phyloP scores from a whole-genome alignment of 2,329 filamentous ascomycete genomes.

The Orbilia ellipsospora region DNA sequence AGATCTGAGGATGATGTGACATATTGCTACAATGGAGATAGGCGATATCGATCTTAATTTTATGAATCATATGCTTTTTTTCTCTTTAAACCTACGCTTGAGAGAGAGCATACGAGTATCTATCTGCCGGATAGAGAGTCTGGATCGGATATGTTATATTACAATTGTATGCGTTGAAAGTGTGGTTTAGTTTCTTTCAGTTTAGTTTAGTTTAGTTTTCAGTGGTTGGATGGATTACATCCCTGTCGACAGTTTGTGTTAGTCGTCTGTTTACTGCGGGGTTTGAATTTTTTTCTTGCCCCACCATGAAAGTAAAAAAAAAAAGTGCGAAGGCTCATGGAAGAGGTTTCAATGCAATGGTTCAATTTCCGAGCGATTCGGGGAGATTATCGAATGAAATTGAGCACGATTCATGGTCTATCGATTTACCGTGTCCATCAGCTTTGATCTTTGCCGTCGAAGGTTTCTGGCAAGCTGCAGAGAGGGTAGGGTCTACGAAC shows the following conservation, averaged over 20 bases:
- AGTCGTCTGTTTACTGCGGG: constrained; percentile 14
- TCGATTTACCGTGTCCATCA: background rate
- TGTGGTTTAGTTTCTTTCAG: background rate
- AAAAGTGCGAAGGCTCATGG: background rate
- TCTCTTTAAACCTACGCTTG: too few species aligned
- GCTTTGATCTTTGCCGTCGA: too few species aligned
- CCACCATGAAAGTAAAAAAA: background rate
- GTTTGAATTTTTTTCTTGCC: constrained; percentile 8
- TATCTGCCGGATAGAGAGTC: too few species aligned
- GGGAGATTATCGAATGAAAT: background rate
- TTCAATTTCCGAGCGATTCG: constrained; percentile 7
- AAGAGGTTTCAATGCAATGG: background rate
- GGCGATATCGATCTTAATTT: too few species aligned
- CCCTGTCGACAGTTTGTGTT: background rate
- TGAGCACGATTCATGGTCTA: background rate
- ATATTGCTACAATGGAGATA: too few species aligned
- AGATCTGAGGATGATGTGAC: too few species aligned
- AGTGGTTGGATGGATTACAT: background rate
- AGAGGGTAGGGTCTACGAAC: background rate
- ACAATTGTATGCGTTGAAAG: background rate
- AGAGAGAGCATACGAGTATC: too few species aligned
- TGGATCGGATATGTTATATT: background rate
- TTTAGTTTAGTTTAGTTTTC: background rate
- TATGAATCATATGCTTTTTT: too few species aligned
- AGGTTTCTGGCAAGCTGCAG: too few species aligned